Percentiles rank a stretch among this genome's conserved stretches.
phyloP scores from a whole-genome alignment of 2,329 filamentous ascomycete species.

The Fusarium ambrosium region DNA sequence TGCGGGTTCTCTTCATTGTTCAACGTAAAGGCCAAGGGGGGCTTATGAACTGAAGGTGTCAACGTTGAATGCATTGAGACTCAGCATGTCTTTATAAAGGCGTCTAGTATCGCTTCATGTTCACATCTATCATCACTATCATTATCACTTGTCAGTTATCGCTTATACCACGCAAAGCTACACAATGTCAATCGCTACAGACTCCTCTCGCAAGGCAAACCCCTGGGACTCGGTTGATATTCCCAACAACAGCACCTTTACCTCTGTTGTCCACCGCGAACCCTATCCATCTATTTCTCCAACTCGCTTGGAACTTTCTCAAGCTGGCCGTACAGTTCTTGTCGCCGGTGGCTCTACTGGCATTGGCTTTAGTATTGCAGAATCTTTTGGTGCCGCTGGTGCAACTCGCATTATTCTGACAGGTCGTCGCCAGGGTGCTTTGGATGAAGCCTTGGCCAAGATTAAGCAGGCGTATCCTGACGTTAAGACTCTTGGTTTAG shows the following conservation, averaged over 20 bases:
- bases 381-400: constrained; percentile 62
- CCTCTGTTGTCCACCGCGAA: neutral
- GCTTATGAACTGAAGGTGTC: neutral
- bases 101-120: neutral
- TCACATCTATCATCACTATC: neutral
- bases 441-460: neutral
- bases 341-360: constrained; percentile 76
- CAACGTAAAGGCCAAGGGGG: neutral
- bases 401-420: constrained; percentile 54
- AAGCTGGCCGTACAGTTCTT: constrained; percentile 65
- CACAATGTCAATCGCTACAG: neutral
- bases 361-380: constrained; percentile 73
- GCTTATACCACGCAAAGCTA: too few species aligned
- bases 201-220: neutral
- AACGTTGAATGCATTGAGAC: neutral
- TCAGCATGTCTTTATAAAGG: neutral
- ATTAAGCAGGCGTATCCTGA: neutral
- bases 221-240: neutral
- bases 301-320: constrained; percentile 53
- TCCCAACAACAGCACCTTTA: neutral
- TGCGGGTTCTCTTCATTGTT: neutral
- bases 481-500: neutral
- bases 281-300: neutral
- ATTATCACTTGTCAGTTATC: neutral
- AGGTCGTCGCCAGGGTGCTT: constrained; percentile 34